These are phyloP conservation scores for Pyrus pyrifolia DNA, from an alignment of 306 rosid species.

Conservation along the genomic window DNA sequence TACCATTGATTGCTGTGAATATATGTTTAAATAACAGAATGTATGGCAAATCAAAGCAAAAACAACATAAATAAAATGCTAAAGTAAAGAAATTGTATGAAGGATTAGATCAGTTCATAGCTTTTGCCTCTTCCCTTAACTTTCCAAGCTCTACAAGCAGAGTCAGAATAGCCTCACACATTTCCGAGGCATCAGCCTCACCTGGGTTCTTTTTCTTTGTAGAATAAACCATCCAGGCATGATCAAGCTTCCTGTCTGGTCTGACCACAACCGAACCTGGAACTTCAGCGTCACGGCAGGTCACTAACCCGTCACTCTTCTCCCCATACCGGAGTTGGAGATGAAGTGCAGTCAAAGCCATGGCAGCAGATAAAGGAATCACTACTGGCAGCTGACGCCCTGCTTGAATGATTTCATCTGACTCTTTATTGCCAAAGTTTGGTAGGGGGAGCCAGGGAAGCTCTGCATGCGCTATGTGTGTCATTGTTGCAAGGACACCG, in stretches of 20 bases:
- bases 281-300: constrained; percentile 71
- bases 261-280: constrained; percentile 71
- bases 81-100: not conserved
- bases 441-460: constrained; percentile 58
- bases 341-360: constrained; percentile 75
- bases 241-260: constrained; percentile 68
- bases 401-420: constrained; percentile 22
- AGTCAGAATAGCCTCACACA: constrained; percentile 73
- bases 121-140: not conserved
- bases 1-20: not conserved
- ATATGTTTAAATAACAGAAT: not conserved
- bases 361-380: constrained; percentile 70
- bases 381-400: constrained; percentile 53
- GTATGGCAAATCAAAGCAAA: not conserved
- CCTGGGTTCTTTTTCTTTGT: constrained; percentile 38
- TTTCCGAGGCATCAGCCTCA: constrained; percentile 62
- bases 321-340: constrained; percentile 69
- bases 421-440: constrained; percentile 16
- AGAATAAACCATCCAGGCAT: constrained; percentile 89
- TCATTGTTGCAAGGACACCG: constrained; percentile 71
- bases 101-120: not conserved
- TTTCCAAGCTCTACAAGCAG: constrained; percentile 66
- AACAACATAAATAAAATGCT: not conserved
- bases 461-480: constrained; percentile 74
- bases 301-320: constrained; percentile 70